Percentiles rank a stretch among this genome's conserved stretches.
Evolutionary conservation across 768 basidiomycete genomes (phyloP).

Genomic region (Mycena pura): DNA sequence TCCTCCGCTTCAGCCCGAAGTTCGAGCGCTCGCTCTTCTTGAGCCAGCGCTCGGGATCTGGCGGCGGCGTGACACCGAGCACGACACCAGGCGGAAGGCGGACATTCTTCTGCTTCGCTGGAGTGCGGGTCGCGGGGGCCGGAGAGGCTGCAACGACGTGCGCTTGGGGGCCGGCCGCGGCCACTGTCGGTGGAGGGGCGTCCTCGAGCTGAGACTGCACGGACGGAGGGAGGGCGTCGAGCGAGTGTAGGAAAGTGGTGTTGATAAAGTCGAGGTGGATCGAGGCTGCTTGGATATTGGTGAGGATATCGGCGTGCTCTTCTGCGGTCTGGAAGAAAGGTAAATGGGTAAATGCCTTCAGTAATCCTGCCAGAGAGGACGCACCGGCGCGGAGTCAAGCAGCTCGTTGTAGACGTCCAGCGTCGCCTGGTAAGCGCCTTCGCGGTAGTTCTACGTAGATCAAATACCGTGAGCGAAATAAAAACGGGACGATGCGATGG

Average conservation of each 20-base stretch:
- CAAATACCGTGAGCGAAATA: slow-evolving; percentile 20
- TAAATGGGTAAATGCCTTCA: background rate
- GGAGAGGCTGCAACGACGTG: slow-evolving; percentile 40
- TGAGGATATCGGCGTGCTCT: slow-evolving; percentile 86
- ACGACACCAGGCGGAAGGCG: slow-evolving; percentile 79
- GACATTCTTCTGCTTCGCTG: slow-evolving; percentile 50
- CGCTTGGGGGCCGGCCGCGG: slow-evolving; percentile 39
- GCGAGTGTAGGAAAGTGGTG: slow-evolving; percentile 66
- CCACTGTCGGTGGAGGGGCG: slow-evolving; percentile 65
- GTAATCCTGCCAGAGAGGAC: slow-evolving; percentile 33
- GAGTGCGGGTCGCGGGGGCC: slow-evolving; percentile 30
- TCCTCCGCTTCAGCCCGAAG: slow-evolving; percentile 61
- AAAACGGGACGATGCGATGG: slow-evolving; percentile 10
- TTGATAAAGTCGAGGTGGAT: slow-evolving; percentile 86
- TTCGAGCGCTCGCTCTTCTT: slow-evolving; percentile 84
- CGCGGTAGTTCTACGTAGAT: slow-evolving; percentile 70
- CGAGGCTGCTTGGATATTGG: slow-evolving; percentile 83
- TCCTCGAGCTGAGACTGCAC: slow-evolving; percentile 64
- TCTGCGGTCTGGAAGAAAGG: slow-evolving; percentile 68
- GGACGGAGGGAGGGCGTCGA: slow-evolving; percentile 64
- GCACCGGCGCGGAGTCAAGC: slow-evolving; percentile 77
- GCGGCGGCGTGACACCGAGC: slow-evolving; percentile 80
- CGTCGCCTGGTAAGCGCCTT: slow-evolving; percentile 75
- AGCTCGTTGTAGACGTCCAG: slow-evolving; percentile 83
- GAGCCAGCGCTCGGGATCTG: slow-evolving; percentile 88